Conservation (phyloP, 106 monocot species). For the Hemerocallis citrina region DNA sequence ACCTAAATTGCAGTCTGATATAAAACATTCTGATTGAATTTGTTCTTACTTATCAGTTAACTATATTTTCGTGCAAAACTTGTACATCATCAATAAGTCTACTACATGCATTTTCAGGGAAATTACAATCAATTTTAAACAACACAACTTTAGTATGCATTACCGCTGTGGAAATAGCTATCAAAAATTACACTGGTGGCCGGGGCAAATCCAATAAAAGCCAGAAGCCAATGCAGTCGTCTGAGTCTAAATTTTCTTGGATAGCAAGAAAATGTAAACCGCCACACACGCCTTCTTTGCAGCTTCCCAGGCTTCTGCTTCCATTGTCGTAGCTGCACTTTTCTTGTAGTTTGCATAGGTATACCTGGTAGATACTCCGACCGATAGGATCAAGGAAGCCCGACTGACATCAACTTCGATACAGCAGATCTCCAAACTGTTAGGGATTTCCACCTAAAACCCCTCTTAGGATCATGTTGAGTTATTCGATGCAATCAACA, state of each 20-base stretch:
- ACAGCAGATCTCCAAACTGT: slow-evolving; percentile 70
- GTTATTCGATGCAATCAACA: no score
- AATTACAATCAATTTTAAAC: no score
- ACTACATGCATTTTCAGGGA: no score
- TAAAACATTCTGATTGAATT: no score
- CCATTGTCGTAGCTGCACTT: slow-evolving; percentile 47
- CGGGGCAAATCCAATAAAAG: slow-evolving; percentile 77
- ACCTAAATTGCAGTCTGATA: no score
- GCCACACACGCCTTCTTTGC: slow-evolving; percentile 83
- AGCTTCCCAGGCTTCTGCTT: slow-evolving; percentile 93
- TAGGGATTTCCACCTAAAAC: no score
- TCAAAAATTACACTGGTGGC: slow-evolving; percentile 53
- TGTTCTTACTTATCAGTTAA: no score
- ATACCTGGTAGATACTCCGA: slow-evolving; percentile 74
- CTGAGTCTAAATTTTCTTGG: slow-evolving; percentile 76
- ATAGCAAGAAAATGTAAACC: slow-evolving; percentile 90
- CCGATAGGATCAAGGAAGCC: slow-evolving; percentile 61
- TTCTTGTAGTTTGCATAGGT: slow-evolving; percentile 75
- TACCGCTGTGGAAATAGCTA: neutral
- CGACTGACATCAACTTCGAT: slow-evolving; percentile 51
- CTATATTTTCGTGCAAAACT: no score
- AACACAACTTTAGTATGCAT: no score
- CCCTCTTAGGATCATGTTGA: no score
- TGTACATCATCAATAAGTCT: no score
- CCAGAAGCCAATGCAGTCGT: slow-evolving; percentile 90